Evolutionary conservation across 257 asterid genomes (phyloP), one percentile per base, ranked within the genome.

Genomic region (Nicotiana tomentosiformis): DNA sequence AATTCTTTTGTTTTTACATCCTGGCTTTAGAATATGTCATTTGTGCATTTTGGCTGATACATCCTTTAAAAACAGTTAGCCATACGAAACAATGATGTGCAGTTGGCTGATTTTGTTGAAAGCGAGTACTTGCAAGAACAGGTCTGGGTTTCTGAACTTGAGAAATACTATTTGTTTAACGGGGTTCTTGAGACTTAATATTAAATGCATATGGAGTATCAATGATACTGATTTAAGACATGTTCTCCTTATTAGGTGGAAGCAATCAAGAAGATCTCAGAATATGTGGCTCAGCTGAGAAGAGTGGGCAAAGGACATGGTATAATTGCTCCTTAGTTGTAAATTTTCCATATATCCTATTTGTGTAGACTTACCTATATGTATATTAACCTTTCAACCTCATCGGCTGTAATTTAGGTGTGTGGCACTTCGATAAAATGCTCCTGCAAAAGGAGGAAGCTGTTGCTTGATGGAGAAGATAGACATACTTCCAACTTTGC

Each of bases 281-380:
- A 89, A 66, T 90, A 85, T 76, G 93, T 90, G 7, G 89, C 92
- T 46, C 92, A 86, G 86, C 85, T 90, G 86, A 82, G 93, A 80
- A 85, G 91, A 80, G 90, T 90, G 20, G 92, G 89, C 82, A 85
- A 87, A 83, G 93, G 92, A 78, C 92, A 85, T 26, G 92, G 93
- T 90, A 89, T 30, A 37, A 53, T 81, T 4, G 5, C 4, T 58
- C 7, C 15, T 46, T 23, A 51, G 6, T 65, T 17, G 1, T n/a
- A 16, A 39, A 4, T 12, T 35, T 30, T 32, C 11, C 0, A 20
- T 4, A 1, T 10, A 55, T 29, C 1, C 7, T 51, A 6, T 37
- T 33, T 46, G 3, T 39, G 29, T 30, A 57, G 32, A 8, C 39
- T 23, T 5, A 37, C 29, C 9, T 80, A 16, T 9, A 10, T 4